Percentiles rank a stretch among this genome's conserved stretches.
These are phyloP conservation scores for Cyberlindnera japonica DNA, from an alignment of 805 yeast genomes.

Conservation along the genomic window DNA sequence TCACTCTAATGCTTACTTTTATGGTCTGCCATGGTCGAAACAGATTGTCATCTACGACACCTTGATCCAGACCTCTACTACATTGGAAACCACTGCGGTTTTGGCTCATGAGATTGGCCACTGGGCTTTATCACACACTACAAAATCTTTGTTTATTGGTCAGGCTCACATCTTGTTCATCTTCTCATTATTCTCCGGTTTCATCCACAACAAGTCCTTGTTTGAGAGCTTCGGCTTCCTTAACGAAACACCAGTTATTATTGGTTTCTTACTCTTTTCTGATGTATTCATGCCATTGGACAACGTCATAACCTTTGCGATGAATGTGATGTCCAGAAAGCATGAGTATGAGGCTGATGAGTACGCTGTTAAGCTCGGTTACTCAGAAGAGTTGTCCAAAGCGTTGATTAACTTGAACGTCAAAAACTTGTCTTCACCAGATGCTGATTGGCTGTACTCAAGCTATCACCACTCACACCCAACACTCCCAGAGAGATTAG, in stretches of 20 bases:
- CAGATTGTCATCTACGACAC: slow-evolving; percentile 94
- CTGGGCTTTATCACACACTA: slow-evolving; percentile 88
- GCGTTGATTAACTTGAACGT: slow-evolving; percentile 74
- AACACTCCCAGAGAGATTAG: slow-evolving; percentile 80
- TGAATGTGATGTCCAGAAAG: slow-evolving; percentile 73
- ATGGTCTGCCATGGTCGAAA: slow-evolving; percentile 96
- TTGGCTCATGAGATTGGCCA: slow-evolving; percentile 99
- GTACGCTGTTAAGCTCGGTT: slow-evolving; percentile 74
- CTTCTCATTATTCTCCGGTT: slow-evolving; percentile 73
- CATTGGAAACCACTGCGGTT: slow-evolving; percentile 85
- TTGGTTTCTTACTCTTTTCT: slow-evolving; percentile 78
- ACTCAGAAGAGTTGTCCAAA: slow-evolving; percentile 59
- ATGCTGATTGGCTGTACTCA: slow-evolving; percentile 86
- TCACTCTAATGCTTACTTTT: slow-evolving; percentile 95
- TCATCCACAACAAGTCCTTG: slow-evolving; percentile 74
- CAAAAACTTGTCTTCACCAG: slow-evolving; percentile 81
- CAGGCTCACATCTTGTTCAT: slow-evolving; percentile 62
- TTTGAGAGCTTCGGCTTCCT: slow-evolving; percentile 76
- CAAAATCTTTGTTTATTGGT: slow-evolving; percentile 64
- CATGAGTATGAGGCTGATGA: slow-evolving; percentile 93
- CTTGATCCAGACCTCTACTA: slow-evolving; percentile 72
- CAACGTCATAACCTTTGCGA: slow-evolving; percentile 58
- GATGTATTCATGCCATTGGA: slow-evolving; percentile 79
- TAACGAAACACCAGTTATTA: slow-evolving; percentile 60
- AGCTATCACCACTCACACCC: slow-evolving; percentile 92